These are phyloP conservation scores for Erythrobasidium yunnanense DNA, from an alignment of 768 basidiomycete genomes.

Conservation along the genomic window DNA sequence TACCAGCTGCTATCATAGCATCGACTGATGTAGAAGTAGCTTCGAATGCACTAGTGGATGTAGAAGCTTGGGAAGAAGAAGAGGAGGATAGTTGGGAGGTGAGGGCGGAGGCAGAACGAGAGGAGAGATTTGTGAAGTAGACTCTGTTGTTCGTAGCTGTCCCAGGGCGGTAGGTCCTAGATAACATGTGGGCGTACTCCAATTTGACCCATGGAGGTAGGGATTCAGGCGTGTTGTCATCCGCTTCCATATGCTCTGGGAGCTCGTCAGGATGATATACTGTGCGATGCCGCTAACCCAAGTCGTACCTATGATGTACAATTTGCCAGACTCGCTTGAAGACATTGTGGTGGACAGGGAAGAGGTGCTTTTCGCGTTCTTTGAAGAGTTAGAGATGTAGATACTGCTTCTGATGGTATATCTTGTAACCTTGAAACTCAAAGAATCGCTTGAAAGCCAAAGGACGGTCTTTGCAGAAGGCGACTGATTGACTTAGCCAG, in stretches of 20 bases:
- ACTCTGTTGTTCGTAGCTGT: conserved; percentile 50
- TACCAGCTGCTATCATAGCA: conserved; percentile 49
- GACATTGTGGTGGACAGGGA: too few relatives aligned
- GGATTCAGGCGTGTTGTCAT: conserved; percentile 60
- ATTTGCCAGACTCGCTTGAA: neutral
- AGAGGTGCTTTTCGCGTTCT: too few relatives aligned
- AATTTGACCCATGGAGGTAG: conserved; percentile 70
- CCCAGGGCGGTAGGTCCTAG: conserved; percentile 47
- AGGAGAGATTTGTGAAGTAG: conserved; percentile 36
- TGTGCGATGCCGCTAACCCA: neutral
- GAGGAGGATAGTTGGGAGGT: conserved; percentile 35
- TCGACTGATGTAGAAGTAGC: conserved; percentile 50
- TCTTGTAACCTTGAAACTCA: too few relatives aligned
- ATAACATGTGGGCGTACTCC: conserved; percentile 52
- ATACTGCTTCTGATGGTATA: too few relatives aligned
- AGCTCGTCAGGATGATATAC: neutral
- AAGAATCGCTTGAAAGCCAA: too few relatives aligned
- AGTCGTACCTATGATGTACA: neutral
- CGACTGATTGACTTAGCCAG: too few relatives aligned
- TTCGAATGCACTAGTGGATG: conserved; percentile 25
- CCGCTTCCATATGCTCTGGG: conserved; percentile 88
- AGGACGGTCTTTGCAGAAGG: too few relatives aligned
- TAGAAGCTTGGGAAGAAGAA: conserved; percentile 36
- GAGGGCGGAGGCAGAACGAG: conserved; percentile 33
- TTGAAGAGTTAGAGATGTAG: too few relatives aligned